Evolutionary conservation across 768 basidiomycete genomes (phyloP), one percentile per base, ranked within the genome.

Genomic region (Amanita phalloides): DNA sequence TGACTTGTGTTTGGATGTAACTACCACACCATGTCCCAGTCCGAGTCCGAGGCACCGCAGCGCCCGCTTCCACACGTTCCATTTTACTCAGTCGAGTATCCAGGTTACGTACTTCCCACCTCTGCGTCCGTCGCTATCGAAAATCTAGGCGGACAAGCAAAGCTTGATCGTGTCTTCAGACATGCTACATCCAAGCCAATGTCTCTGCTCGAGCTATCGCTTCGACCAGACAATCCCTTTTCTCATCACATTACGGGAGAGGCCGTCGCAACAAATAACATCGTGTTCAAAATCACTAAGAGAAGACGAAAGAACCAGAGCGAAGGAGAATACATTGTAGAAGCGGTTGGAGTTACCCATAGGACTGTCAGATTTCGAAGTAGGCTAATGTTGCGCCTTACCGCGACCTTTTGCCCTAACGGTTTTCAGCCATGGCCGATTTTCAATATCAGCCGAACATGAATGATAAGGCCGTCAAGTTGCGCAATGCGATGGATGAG

Each of bases 311-410:
- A 76, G 58, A 62, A 60, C 48, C 64, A 50, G 39, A 50, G 51
- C n/a, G 63, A 57, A 10, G 69, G 90, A 10, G 82, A 92, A 60
- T 95, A 86, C 64, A 84, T 76, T 1, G 75, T 81, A 11, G 77
- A 87, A 53, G 76, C 85, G 0, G 65, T 89, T 6, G 95, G 94
- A 0, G 66, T 83, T 10, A 73, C 87, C n/a, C 71, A 80, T 0
- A 91, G 86, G 68, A 90, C 91, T 3, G 86, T 82, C 48, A 76
- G 95, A 49, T 98, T 97, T 69, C 78, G 94, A 68, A 85, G 95
- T 94, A 61, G 67, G 85, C 72, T 17, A 43, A 17, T 56, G 38
- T 35, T 50, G 7, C 38, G 14, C 21, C 54, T 33, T 8, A 21
- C 8, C 35, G n/a, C 39, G 42, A 21, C 9, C 38, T 36, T 37